A percentile compares a stretch with the other conserved stretches of the same genome.
phyloP scores from a whole-genome alignment of 179 eudicot species.

The Vitellaria paradoxa region DNA sequence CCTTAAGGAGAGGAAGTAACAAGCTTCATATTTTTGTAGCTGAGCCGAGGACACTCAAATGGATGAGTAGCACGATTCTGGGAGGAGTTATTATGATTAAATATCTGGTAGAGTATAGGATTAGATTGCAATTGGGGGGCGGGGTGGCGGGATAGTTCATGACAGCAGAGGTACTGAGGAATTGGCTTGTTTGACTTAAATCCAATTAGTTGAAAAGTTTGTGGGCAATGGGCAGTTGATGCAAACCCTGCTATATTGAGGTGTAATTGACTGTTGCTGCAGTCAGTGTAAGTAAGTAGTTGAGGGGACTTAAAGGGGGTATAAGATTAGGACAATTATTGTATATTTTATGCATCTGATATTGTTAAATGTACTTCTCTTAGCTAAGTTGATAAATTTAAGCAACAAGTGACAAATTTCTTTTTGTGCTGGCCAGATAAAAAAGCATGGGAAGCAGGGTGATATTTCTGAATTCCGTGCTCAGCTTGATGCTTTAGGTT shows the following conservation, averaged over 20 bases:
- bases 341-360: neutral
- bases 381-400: slow-evolving; percentile 1
- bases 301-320: neutral
- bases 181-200: neutral
- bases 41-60: neutral
- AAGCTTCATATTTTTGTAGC: neutral
- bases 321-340: neutral
- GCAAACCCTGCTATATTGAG: neutral
- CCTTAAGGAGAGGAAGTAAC: neutral
- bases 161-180: neutral
- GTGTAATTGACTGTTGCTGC: neutral
- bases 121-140: neutral
- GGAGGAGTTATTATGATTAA: slow-evolving; percentile 3
- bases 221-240: neutral
- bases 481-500: slow-evolving; percentile 81
- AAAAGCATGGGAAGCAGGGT: slow-evolving; percentile 66
- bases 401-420: slow-evolving; percentile 4
- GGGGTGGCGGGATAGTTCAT: neutral
- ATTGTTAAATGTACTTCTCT: neutral
- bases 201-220: neutral
- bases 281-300: neutral
- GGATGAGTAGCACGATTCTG: neutral
- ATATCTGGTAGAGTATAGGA: neutral
- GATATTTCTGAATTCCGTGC: slow-evolving; percentile 58
- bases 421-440: slow-evolving; percentile 40